Evolutionary conservation across 192 early-diverging fungal species (phyloP).

Genomic region (Gryganskiella cystojenkinii): DNA sequence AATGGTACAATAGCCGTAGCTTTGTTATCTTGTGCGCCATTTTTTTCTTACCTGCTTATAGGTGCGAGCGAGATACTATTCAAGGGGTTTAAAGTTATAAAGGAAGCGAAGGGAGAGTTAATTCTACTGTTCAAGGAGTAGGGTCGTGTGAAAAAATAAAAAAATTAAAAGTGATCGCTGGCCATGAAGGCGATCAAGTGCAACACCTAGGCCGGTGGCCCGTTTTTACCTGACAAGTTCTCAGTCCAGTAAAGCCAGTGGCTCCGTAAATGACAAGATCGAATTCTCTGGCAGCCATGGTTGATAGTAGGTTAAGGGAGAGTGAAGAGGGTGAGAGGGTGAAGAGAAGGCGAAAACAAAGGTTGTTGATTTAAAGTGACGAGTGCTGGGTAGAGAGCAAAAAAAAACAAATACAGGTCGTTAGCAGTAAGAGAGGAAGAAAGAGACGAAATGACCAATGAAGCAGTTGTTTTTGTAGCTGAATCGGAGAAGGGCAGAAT

Average conservation of each 20-base stretch:
- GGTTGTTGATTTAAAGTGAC: background rate
- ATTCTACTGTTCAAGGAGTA: too few species aligned
- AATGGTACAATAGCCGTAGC: too few species aligned
- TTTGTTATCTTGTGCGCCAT: too few species aligned
- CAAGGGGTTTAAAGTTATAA: too few species aligned
- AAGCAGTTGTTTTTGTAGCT: too few species aligned
- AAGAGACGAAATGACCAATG: background rate
- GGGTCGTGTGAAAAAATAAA: too few species aligned
- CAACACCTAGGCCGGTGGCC: constrained; percentile 21
- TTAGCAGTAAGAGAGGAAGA: background rate
- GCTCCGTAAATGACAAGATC: constrained; percentile 79
- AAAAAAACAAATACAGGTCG: background rate
- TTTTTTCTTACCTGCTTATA: constrained; percentile 24
- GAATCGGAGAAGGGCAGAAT: background rate
- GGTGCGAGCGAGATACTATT: constrained; percentile 24
- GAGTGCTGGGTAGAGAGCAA: background rate
- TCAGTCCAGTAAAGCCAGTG: constrained; percentile 85
- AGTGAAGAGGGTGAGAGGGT: background rate
- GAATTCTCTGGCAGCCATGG: constrained; percentile 60
- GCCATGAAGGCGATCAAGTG: too few species aligned
- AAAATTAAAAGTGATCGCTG: too few species aligned
- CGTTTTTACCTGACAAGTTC: constrained; percentile 73
- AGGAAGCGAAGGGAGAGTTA: too few species aligned
- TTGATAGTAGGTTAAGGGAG: background rate
- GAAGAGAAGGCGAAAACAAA: background rate